Base-by-base conservation (phyloP, 208 protist genomes). In the Acanthamoeba triangularis region DNA sequence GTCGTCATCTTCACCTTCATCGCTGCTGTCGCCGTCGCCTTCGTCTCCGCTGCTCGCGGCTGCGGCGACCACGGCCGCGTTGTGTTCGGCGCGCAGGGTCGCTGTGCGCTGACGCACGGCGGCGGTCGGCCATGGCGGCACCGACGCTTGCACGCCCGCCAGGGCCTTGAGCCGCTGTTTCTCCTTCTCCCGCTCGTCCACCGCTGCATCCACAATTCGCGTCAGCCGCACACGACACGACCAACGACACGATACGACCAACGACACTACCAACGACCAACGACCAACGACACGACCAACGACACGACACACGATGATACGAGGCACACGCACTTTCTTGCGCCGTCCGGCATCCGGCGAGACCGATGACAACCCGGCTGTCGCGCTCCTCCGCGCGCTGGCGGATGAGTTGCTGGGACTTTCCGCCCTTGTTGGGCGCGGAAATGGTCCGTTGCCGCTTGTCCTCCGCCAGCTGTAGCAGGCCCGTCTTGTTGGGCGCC, bases 131-230 rank as follows among this genome's bases (percentile, higher is more conserved):
- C 52, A 56, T 47, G 41, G 41, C 52, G 52, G 18, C 16, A 56
- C 52, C 16, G 52, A 20, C 52, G 13, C 52, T 20, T 23, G 52
- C 52, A 23, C 1, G 52, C 52, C 18, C 16, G 13, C 16, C 52
- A 56, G 52, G 52, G 16, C 28, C 61, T 5, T 25, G 1, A 67
- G 61, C 25, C 61, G 61, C 61, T n/a, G 16, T 25, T 67, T 67
- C 61, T 67, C 61, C 61, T 67, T 67, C 61, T 67, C 61, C 25
- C 61, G 61, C 61, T 67, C 61, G 61, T 67, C 61, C 61, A n/a
- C 61, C 61, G 25, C 61, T 67, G 61, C 41, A 47, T 6, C 41
- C 41, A 47, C 41, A 6, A 47, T 47, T 47, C 41, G 41, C 41
- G 41, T 47, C 41, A 47, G 41, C 41, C 41, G n/a, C 56, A 61